These are phyloP conservation scores for Choanephora cucurbitarum DNA, from an alignment of 371 early-diverging fungal species.

Conservation along the genomic window DNA sequence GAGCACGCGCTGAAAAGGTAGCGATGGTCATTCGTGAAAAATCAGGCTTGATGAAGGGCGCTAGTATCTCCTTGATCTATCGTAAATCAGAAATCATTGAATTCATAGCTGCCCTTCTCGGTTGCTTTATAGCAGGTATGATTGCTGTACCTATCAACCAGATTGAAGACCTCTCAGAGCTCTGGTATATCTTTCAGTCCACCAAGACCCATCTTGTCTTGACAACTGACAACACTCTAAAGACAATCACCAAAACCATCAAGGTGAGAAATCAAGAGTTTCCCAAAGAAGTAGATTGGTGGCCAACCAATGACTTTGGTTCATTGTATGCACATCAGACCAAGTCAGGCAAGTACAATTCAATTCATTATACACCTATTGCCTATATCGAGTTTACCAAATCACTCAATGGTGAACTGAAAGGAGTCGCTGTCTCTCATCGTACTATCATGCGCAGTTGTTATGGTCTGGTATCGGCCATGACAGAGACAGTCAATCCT, in stretches of 20 bases:
- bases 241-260: slow-evolving; percentile 67
- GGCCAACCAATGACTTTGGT: slow-evolving; percentile 72
- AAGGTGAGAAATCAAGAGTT: slow-evolving; percentile 53
- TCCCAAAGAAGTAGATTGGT: slow-evolving; percentile 70
- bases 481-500: slow-evolving; percentile 18
- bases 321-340: slow-evolving; percentile 53
- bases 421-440: slow-evolving; percentile 80
- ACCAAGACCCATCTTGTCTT: slow-evolving; percentile 64
- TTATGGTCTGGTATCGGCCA: slow-evolving; percentile 24
- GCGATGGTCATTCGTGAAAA: slow-evolving; percentile 65
- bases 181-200: slow-evolving; percentile 68
- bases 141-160: slow-evolving; percentile 81
- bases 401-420: slow-evolving; percentile 74
- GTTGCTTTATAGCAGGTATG: slow-evolving; percentile 77
- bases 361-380: slow-evolving; percentile 47
- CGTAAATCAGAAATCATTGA: slow-evolving; percentile 75
- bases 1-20: slow-evolving; percentile 68
- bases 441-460: slow-evolving; percentile 72
- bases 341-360: slow-evolving; percentile 47
- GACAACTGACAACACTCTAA: slow-evolving; percentile 75
- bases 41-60: slow-evolving; percentile 56
- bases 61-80: slow-evolving; percentile 72
- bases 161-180: slow-evolving; percentile 74
- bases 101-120: slow-evolving; percentile 71
- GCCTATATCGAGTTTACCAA: slow-evolving; percentile 85